phyloP scores from a whole-genome alignment of 176 grass and related monocot species.

The Areca catechu region DNA sequence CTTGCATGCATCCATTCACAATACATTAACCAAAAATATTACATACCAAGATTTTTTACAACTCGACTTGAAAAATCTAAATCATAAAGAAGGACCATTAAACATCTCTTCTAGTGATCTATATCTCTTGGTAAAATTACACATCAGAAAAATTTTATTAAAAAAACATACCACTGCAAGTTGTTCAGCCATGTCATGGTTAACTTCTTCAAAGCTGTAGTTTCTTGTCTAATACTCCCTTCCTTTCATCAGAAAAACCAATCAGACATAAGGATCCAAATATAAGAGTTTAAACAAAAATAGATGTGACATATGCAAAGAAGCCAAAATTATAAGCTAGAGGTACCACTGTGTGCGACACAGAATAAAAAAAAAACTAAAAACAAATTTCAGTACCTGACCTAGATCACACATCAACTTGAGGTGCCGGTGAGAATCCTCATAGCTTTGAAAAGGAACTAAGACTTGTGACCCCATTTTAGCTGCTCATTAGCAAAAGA shows the following conservation, averaged over 20 bases:
- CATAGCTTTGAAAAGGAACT: conserved; percentile 82
- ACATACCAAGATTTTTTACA: too few species aligned
- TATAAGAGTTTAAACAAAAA: too few species aligned
- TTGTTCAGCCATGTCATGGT: conserved; percentile 78
- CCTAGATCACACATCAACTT: conserved; percentile 95
- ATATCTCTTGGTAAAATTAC: too few species aligned
- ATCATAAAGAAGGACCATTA: too few species aligned
- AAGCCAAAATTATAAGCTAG: too few species aligned
- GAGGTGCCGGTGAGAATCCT: conserved; percentile 85
- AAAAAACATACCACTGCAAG: conserved; percentile 63
- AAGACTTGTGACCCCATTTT: conserved; percentile 94
- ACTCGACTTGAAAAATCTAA: too few species aligned
- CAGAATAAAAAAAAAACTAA: not conserved
- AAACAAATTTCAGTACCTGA: conserved; percentile 38
- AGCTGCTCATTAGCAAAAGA: conserved; percentile 44
- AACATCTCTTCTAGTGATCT: too few species aligned
- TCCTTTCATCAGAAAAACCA: conserved; percentile 32
- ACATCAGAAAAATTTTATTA: too few species aligned
- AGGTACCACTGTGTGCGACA: too few species aligned
- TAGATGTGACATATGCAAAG: too few species aligned
- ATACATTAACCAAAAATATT: too few species aligned
- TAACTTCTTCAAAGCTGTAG: conserved; percentile 94
- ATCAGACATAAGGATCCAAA: not conserved
- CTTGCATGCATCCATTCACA: too few species aligned
- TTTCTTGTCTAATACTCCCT: conserved; percentile 91